These are phyloP conservation scores for Colletotrichum tabaci DNA, from an alignment of 2,329 filamentous ascomycete species.

Conservation along the genomic window DNA sequence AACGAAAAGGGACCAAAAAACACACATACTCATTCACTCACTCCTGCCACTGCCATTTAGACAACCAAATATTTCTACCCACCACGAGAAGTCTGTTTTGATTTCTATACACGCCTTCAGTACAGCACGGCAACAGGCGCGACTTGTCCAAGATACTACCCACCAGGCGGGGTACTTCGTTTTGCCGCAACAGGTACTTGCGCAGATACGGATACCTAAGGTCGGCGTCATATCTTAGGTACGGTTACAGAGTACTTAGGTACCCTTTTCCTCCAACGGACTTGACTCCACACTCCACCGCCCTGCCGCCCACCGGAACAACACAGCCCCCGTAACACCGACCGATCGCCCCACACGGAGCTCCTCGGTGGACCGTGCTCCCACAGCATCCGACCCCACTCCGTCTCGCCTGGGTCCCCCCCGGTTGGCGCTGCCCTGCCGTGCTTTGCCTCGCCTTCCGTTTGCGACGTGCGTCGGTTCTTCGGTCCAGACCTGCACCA, in stretches of 20 bases:
- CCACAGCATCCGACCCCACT: slow-evolving; percentile 28
- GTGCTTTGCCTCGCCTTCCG: slow-evolving; percentile 22
- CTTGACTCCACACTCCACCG: neutral
- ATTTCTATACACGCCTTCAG: too few relatives aligned
- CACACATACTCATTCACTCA: too few relatives aligned
- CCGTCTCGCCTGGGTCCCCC: slow-evolving; percentile 16
- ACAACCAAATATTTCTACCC: neutral
- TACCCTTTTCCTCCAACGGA: neutral
- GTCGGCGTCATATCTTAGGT: neutral
- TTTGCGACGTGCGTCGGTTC: slow-evolving; percentile 28
- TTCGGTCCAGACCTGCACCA: slow-evolving; percentile 16
- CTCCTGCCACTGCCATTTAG: too few relatives aligned
- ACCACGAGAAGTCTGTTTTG: too few relatives aligned
- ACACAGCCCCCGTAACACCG: neutral
- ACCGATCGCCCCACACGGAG: neutral
- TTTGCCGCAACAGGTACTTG: neutral
- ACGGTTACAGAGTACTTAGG: neutral
- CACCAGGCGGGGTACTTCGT: too few relatives aligned
- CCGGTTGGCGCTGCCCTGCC: slow-evolving; percentile 21
- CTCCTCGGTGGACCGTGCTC: slow-evolving; percentile 25
- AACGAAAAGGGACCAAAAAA: too few relatives aligned
- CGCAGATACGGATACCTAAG: neutral
- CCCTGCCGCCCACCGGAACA: slow-evolving; percentile 6
- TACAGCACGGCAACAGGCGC: too few relatives aligned
- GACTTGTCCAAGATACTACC: too few relatives aligned